These are phyloP conservation scores for Sugiyamaella xylanicola DNA, from an alignment of 1,139 yeast genomes.

Conservation along the genomic window DNA sequence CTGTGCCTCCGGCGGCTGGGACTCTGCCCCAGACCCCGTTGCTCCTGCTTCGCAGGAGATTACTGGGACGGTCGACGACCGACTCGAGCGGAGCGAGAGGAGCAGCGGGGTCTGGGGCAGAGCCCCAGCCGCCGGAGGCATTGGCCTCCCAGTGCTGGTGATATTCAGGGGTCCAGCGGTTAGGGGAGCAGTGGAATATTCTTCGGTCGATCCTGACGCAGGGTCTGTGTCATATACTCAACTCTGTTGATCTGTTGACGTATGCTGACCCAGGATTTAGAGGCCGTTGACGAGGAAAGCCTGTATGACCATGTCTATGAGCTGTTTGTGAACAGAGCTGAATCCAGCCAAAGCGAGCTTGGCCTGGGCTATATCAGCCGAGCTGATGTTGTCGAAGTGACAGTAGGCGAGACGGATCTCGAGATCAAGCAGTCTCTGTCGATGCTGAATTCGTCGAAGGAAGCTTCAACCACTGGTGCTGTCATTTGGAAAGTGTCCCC, in stretches of 20 bases:
- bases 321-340: constrained; percentile 46
- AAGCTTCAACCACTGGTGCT: constrained; percentile 65
- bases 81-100: background rate
- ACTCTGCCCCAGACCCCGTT: background rate
- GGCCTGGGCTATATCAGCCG: constrained; percentile 56
- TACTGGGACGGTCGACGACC: background rate
- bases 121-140: background rate
- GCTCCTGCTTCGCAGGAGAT: background rate
- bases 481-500: constrained; percentile 64
- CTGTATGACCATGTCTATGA: constrained; percentile 54
- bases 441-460: constrained; percentile 44
- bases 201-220: constrained; percentile 5
- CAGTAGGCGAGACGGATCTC: constrained; percentile 41
- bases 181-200: background rate
- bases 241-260: background rate
- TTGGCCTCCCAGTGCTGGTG: background rate
- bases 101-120: background rate
- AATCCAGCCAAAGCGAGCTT: constrained; percentile 40
- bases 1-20: constrained; percentile 2
- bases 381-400: constrained; percentile 40
- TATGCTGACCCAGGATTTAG: constrained; percentile 27
- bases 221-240: background rate
- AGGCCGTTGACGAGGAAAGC: constrained; percentile 37
- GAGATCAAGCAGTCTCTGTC: constrained; percentile 43
- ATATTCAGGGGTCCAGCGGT: background rate